These are phyloP conservation scores for Podaxis sp. DNA, from an alignment of 768 basidiomycete species.

Conservation along the genomic window DNA sequence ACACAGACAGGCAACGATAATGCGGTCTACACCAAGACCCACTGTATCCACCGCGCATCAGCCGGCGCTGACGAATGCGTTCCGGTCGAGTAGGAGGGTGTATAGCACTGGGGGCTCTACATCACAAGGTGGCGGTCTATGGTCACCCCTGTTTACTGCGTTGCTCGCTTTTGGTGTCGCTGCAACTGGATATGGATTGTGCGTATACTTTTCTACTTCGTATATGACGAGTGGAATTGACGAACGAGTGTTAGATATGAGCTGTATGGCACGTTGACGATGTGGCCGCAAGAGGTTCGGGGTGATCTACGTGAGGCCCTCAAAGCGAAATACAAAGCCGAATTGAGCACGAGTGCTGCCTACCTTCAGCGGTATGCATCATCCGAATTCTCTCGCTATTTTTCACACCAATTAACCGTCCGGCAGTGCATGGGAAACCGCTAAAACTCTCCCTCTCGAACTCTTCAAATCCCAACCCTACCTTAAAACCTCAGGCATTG, in stretches of 20 bases:
- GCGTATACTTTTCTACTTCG: slow-evolving; percentile 12
- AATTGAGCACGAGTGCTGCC: slow-evolving; percentile 47
- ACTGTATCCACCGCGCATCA: neutral
- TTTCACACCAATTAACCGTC: slow-evolving; percentile 13
- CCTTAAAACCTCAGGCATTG: slow-evolving; percentile 69
- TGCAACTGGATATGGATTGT: slow-evolving; percentile 34
- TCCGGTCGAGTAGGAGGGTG: neutral
- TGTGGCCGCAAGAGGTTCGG: slow-evolving; percentile 67
- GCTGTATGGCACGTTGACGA: slow-evolving; percentile 54
- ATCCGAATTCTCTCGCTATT: neutral
- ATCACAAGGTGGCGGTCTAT: slow-evolving; percentile 2
- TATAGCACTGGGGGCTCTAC: slow-evolving; percentile 10
- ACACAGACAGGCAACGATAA: slow-evolving; percentile 4
- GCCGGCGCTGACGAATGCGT: neutral
- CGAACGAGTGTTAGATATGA: slow-evolving; percentile 20
- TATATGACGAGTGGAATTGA: neutral
- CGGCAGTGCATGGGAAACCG: slow-evolving; percentile 26
- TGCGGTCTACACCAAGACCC: neutral
- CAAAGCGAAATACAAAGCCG: slow-evolving; percentile 56
- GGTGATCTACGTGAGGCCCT: slow-evolving; percentile 65
- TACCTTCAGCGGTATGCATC: slow-evolving; percentile 51
- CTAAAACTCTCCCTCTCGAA: slow-evolving; percentile 40
- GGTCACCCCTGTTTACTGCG: slow-evolving; percentile 25
- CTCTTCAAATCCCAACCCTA: slow-evolving; percentile 45
- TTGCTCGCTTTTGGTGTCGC: slow-evolving; percentile 31